phyloP scores from a whole-genome alignment of 2,329 filamentous ascomycete species.

The Metarhizium rileyi region DNA sequence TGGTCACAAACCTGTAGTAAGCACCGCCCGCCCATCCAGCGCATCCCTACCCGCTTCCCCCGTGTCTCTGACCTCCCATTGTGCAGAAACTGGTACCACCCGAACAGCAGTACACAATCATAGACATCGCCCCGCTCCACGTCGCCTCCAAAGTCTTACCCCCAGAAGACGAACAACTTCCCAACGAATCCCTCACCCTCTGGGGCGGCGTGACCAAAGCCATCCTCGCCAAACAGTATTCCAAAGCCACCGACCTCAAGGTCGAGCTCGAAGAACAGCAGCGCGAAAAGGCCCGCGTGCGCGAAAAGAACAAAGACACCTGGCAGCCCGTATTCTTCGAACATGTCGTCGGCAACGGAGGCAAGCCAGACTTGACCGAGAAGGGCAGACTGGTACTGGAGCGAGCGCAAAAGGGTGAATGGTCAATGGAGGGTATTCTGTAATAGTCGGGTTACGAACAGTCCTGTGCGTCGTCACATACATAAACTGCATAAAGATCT shows the following conservation, averaged over 20 bases:
- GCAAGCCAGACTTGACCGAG: constrained; percentile 45
- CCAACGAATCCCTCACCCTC: constrained; percentile 81
- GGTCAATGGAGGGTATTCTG: constrained; percentile 37
- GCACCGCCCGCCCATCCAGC: constrained; percentile 19
- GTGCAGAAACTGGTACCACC: constrained; percentile 31
- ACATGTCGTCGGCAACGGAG: constrained; percentile 44
- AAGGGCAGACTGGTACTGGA: constrained; percentile 42
- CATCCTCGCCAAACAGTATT: constrained; percentile 74
- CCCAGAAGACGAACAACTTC: constrained; percentile 65
- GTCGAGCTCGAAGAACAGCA: constrained; percentile 87
- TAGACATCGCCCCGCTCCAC: constrained; percentile 77
- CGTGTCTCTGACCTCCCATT: constrained; percentile 6
- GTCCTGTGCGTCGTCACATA: background rate
- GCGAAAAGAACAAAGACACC: constrained; percentile 56
- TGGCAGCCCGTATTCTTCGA: constrained; percentile 89
- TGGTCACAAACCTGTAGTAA: constrained; percentile 51
- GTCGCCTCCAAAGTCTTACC: constrained; percentile 74
- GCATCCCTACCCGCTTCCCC: background rate
- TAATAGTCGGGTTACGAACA: constrained; percentile 9
- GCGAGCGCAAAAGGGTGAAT: constrained; percentile 42
- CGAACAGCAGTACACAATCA: constrained; percentile 62
- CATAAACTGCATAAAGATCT: background rate
- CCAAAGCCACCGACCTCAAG: constrained; percentile 76
- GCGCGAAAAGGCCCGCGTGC: constrained; percentile 70
- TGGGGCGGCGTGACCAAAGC: constrained; percentile 84